A percentile compares a stretch with the other conserved stretches of the same genome.
These are phyloP conservation scores for Aspergillus pseudonomiae DNA, from an alignment of 2,329 filamentous ascomycete genomes.

Conservation along the genomic window DNA sequence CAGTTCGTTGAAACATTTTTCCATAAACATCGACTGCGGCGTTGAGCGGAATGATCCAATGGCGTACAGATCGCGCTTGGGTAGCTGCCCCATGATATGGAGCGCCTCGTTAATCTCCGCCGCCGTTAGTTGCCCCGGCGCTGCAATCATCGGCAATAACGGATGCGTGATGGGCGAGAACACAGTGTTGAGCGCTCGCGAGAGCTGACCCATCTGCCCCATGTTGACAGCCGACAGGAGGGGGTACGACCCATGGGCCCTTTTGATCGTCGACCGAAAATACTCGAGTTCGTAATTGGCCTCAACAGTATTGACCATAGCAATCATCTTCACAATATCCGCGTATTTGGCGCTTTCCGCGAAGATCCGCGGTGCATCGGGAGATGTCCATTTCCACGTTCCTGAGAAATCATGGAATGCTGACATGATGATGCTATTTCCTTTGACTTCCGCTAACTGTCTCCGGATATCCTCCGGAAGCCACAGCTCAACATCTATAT, in stretches of 20 bases:
- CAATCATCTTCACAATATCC: conserved; percentile 90
- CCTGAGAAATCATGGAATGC: conserved; percentile 89
- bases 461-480: conserved; percentile 75
- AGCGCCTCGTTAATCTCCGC: conserved; percentile 82
- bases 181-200: conserved; percentile 79
- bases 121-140: conserved; percentile 81
- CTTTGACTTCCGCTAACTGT: conserved; percentile 68
- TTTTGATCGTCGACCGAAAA: conserved; percentile 76
- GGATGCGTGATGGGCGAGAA: conserved; percentile 89
- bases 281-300: conserved; percentile 91
- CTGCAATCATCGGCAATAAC: conserved; percentile 78
- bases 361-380: conserved; percentile 72
- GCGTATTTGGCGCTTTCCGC: conserved; percentile 72
- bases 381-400: conserved; percentile 78
- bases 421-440: conserved; percentile 85
- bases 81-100: conserved; percentile 77
- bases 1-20: conserved; percentile 79
- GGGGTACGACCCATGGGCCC: conserved; percentile 66
- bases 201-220: conserved; percentile 83
- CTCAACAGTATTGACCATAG: conserved; percentile 76
- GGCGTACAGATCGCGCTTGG: conserved; percentile 78
- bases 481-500: conserved; percentile 88
- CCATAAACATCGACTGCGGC: conserved; percentile 81
- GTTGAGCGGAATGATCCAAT: conserved; percentile 74
- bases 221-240: conserved; percentile 85